Evolutionary conservation across 805 yeast species (phyloP).

Genomic region (Hanseniaspora thailandica): DNA sequence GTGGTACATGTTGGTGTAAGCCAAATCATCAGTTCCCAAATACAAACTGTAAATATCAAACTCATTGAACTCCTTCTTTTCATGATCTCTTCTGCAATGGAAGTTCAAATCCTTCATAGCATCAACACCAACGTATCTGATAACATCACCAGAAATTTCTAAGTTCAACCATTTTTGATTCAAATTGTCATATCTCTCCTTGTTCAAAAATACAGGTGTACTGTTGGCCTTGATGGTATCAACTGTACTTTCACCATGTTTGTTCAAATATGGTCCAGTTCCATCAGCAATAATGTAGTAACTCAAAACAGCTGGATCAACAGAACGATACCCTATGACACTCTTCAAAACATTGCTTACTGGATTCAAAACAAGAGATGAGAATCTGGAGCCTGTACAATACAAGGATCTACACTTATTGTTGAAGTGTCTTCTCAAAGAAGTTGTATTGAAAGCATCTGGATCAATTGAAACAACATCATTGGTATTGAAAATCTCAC

Average conservation of each 20-base stretch:
- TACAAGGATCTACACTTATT: slow-evolving; percentile 27
- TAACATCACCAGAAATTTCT: slow-evolving; percentile 40
- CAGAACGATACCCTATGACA: not conserved
- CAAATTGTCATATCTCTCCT: slow-evolving; percentile 43
- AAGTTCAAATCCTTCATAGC: not conserved
- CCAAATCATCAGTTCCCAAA: not conserved
- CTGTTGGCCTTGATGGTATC: slow-evolving; percentile 45
- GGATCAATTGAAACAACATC: slow-evolving; percentile 20
- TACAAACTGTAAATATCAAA: not conserved
- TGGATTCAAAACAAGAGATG: slow-evolving; percentile 19
- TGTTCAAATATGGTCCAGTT: slow-evolving; percentile 59
- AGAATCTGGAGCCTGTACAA: slow-evolving; percentile 19
- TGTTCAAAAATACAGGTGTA: slow-evolving; percentile 38
- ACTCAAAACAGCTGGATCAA: slow-evolving; percentile 49
- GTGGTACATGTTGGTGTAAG: not conserved
- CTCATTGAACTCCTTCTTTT: not conserved
- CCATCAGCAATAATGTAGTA: slow-evolving; percentile 89
- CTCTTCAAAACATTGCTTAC: slow-evolving; percentile 5
- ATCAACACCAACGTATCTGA: slow-evolving; percentile 27
- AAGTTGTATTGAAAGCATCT: slow-evolving; percentile 18
- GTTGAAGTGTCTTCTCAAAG: slow-evolving; percentile 15
- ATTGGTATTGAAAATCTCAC: slow-evolving; percentile 23
- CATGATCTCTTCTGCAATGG: not conserved
- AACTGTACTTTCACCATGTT: slow-evolving; percentile 62
- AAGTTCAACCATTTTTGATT: slow-evolving; percentile 53